phyloP scores from a whole-genome alignment of 2,329 filamentous ascomycete genomes.

The Pseudogymnoascus sp. region DNA sequence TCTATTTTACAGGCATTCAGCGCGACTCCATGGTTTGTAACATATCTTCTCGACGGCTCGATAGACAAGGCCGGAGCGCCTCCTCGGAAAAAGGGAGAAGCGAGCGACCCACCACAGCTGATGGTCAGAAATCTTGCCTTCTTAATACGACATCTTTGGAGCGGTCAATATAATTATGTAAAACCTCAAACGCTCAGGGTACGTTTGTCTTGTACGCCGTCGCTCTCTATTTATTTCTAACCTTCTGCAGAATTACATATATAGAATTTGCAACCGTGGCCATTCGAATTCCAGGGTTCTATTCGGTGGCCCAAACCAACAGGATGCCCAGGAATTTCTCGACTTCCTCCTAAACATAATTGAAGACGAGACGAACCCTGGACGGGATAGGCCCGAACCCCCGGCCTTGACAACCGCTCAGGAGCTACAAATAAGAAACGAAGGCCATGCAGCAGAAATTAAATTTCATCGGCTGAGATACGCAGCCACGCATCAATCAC shows the following conservation, averaged over 20 bases:
- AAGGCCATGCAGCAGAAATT: background rate
- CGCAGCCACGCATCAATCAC: background rate
- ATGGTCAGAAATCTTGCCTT: constrained; percentile 54
- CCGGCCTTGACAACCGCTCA: constrained; percentile 42
- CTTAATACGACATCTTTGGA: constrained; percentile 39
- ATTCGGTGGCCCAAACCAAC: constrained; percentile 71
- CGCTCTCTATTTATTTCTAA: constrained; percentile 19
- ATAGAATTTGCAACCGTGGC: constrained; percentile 54
- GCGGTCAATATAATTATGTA: constrained; percentile 32
- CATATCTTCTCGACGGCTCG: constrained; percentile 52
- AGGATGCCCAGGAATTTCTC: constrained; percentile 88
- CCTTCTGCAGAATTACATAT: constrained; percentile 52
- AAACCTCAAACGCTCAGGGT: constrained; percentile 53
- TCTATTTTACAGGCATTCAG: constrained; percentile 79
- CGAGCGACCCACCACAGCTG: constrained; percentile 47
- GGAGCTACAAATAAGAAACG: constrained; percentile 10
- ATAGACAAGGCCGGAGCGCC: constrained; percentile 61
- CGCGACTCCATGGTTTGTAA: constrained; percentile 61
- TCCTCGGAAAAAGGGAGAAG: constrained; percentile 54
- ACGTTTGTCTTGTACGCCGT: constrained; percentile 24
- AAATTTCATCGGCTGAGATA: constrained; percentile 11
- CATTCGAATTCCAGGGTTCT: constrained; percentile 38
- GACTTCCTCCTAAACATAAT: constrained; percentile 74
- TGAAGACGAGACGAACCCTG: constrained; percentile 76
- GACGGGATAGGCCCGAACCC: constrained; percentile 52